A percentile compares a stretch with the other conserved stretches of the same genome.
phyloP scores from a whole-genome alignment of 768 basidiomycete genomes.

The Hygrocybe coccinea region DNA sequence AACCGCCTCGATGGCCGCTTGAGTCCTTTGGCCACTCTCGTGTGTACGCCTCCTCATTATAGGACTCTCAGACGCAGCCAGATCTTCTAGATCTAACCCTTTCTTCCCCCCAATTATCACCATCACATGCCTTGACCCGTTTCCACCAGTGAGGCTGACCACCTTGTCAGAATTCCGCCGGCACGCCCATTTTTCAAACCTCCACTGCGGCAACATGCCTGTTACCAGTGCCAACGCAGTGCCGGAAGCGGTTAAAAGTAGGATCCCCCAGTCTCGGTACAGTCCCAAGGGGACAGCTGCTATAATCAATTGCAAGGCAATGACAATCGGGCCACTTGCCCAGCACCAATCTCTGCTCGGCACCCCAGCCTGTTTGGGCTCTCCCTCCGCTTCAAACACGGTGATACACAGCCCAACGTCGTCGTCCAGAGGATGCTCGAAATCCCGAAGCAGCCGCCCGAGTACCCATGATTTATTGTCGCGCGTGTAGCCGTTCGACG shows the following conservation, averaged over 20 bases:
- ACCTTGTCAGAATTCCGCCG: conserved; percentile 20
- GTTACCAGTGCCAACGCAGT: conserved; percentile 21
- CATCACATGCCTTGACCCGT: conserved; percentile 24
- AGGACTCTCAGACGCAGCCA: conserved; percentile 21
- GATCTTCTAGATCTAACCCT: conserved; percentile 26
- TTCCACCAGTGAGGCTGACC: conserved; percentile 28
- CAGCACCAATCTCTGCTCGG: conserved; percentile 27
- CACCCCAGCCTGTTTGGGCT: conserved; percentile 14
- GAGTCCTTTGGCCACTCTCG: not conserved
- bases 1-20: not conserved
- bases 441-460: conserved; percentile 26
- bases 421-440: conserved; percentile 8
- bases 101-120: conserved; percentile 26
- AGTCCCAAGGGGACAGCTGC: conserved; percentile 24
- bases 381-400: conserved; percentile 15
- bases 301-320: conserved; percentile 26
- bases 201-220: conserved; percentile 29
- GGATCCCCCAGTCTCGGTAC: conserved; percentile 24
- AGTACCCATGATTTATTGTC: conserved; percentile 26
- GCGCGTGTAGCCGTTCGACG: conserved; percentile 21
- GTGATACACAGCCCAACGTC: conserved; percentile 17
- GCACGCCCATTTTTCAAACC: conserved; percentile 26
- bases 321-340: conserved; percentile 19
- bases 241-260: conserved; percentile 26
- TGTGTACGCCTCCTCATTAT: too few species aligned